Base-by-base conservation (phyloP, 2,329 filamentous ascomycete species). In the Fusarium stilboides region DNA sequence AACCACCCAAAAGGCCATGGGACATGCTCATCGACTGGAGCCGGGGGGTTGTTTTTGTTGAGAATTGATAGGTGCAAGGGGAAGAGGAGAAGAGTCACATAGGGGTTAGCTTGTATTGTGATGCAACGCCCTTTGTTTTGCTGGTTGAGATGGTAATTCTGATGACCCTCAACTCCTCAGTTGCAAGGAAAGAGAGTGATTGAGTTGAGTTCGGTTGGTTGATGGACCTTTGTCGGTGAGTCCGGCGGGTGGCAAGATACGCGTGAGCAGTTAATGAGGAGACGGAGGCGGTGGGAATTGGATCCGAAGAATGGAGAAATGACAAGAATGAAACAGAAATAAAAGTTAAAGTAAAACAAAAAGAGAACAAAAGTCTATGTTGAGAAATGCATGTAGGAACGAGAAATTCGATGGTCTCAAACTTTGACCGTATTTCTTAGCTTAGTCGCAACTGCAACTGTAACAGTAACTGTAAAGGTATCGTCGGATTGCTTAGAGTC, bases 1-100 rank as follows among this genome's bases (percentile, higher is more conserved):
- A 69, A 76, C 78, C 65, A 80, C 78, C 81, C 77, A 80, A 75
- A 77, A 82, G 74, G 75, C 77, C 78, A 79, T 81, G 70, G 78
- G 77, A 77, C 79, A 81, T 77, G 74, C 77, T 79, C 68, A 70
- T 71, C 61, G 67, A 69, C 62, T 59, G 31, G 66, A 64, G 66
- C 66, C 62, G 50, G 62, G 66, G 63, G 42, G 36, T 39, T 22
- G 26, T 36, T 58, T 55, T 59, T 65, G 62, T 57, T 67, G 66
- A 60, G 54, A 65, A 61, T 59, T 54, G 49, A 50, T 61, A 52
- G 53, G 59, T 56, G 49, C 39, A 66, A 55, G 55, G 37, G 33
- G 55, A 53, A 28, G 40, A 39, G 44, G 42, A 51, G 47, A 50
- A 50, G 24, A 57, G 55, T 60, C 55, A 65, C 66, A 70, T 69